Percentiles rank a stretch among this genome's conserved stretches.
Conservation (phyloP, 768 basidiomycete species). For the Macrolepiota dolichaula region DNA sequence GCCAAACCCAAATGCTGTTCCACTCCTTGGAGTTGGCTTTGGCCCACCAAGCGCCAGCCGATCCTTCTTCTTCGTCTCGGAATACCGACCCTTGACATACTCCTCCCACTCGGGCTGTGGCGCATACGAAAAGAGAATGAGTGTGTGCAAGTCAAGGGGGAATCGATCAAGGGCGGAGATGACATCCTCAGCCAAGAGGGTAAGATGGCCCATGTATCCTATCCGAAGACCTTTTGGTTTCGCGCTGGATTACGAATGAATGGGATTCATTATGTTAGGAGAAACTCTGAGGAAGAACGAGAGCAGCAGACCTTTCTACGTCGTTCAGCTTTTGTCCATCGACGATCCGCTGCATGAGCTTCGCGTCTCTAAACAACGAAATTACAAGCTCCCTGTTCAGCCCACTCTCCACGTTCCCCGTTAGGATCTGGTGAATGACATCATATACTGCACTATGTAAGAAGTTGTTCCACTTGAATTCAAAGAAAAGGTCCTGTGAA, state of each 20-base stretch:
- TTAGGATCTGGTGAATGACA: constrained; percentile 91
- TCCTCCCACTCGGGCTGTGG: constrained; percentile 84
- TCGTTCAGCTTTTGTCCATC: constrained; percentile 84
- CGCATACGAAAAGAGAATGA: constrained; percentile 56
- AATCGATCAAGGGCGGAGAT: constrained; percentile 87
- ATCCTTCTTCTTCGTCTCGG: constrained; percentile 84
- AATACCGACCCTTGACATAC: constrained; percentile 82
- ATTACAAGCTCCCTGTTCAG: constrained; percentile 82
- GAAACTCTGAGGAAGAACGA: not conserved
- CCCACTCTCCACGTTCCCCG: constrained; percentile 79
- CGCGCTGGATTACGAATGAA: constrained; percentile 33
- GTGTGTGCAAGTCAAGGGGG: constrained; percentile 69
- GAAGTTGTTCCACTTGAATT: constrained; percentile 97
- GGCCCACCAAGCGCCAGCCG: constrained; percentile 81
- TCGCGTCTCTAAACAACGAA: constrained; percentile 83
- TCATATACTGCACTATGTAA: constrained; percentile 96
- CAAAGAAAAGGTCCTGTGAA: constrained; percentile 86
- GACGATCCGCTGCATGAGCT: constrained; percentile 80
- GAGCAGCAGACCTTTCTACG: constrained; percentile 52
- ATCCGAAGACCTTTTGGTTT: constrained; percentile 78
- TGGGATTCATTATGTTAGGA: not conserved
- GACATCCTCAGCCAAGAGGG: constrained; percentile 92
- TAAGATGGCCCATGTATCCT: constrained; percentile 97
- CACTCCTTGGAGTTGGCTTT: constrained; percentile 59
- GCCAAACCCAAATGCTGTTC: constrained; percentile 18